phyloP scores from a whole-genome alignment of 2,329 filamentous ascomycete species.

The Pseudogymnoascus pannorum region DNA sequence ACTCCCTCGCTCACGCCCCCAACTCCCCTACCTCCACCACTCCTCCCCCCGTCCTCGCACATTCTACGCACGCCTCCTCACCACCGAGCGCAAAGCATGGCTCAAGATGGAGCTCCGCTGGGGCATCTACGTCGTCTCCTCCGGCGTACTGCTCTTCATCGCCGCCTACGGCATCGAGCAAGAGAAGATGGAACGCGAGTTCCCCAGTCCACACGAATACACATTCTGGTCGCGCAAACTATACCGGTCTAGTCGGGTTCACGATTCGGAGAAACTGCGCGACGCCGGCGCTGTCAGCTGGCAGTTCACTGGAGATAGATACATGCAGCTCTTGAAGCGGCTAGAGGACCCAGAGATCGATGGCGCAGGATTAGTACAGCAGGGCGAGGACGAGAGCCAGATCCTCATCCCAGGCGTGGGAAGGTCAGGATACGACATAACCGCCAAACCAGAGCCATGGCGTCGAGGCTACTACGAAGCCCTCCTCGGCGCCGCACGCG shows the following conservation, averaged over 20 bases:
- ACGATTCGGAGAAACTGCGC: constrained; percentile 16
- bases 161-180: constrained; percentile 61
- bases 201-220: constrained; percentile 82
- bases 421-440: constrained; percentile 58
- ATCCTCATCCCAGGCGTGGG: constrained; percentile 48
- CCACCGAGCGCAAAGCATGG: constrained; percentile 68
- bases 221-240: constrained; percentile 59
- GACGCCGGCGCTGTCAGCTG: constrained; percentile 44
- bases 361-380: constrained; percentile 51
- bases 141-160: constrained; percentile 51
- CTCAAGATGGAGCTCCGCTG: constrained; percentile 64
- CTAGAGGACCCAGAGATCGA: constrained; percentile 65
- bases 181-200: constrained; percentile 66
- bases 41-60: constrained; percentile 37
- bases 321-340: constrained; percentile 52
- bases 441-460: constrained; percentile 52
- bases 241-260: constrained; percentile 46
- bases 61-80: constrained; percentile 62
- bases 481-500: constrained; percentile 67
- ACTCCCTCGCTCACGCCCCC: constrained; percentile 45
- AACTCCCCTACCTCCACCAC: constrained; percentile 58
- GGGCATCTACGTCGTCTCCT: constrained; percentile 58
- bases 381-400: constrained; percentile 46
- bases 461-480: constrained; percentile 76
- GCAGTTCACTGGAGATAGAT: constrained; percentile 55